Base-by-base conservation (phyloP, 2,329 filamentous ascomycete species). In the Cladophialophora chaetospira region DNA sequence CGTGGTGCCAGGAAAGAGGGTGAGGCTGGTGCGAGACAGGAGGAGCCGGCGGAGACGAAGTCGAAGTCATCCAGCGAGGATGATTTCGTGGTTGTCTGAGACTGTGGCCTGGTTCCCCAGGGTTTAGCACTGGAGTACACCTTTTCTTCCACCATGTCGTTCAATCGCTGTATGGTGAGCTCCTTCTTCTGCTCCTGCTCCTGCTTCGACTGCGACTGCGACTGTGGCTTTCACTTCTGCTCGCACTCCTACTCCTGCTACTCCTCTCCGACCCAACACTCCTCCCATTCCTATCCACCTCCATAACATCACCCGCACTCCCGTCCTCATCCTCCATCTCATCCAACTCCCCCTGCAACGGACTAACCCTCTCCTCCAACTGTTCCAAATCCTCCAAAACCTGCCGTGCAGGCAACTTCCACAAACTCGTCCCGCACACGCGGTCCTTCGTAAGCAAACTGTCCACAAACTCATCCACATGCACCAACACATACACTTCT, bases 401-500 rank as follows among this genome's bases (percentile, higher is more conserved):
- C 63, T 88, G 85, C 65, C 94, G 80, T 58, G 85, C 85, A 3
- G 92, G 89, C 80, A 99, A 82, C 76, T 96, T 96, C 86, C 91
- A 95, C 65, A 99, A 70, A 69, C 87, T 95, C 2, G 94, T 97
- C 33, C 87, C 93, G 70, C 93, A 97, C 0, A 97, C 87, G 50
- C 94, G 82, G 55, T 95, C 90, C 74, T 96, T 96, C 0, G 84
- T 88, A 61, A 99, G 77, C 63, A 99, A 75, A 60, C 97, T 91
- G 71, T 99, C 94, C 53, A 97, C 85, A 71, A 99, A 97, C 66
- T 93, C 87, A 72, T 99, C 94, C 73, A 99, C 79, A 68, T 83
- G 88, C 2, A 90, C 94, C 65, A 99, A 72, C 10, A 77, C 80
- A 62, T 89, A 92, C 1, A 89, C 88, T 25, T 85, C 83, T 62